These are phyloP conservation scores for Alternaria dauci DNA, from an alignment of 2,329 filamentous ascomycete species.

Conservation along the genomic window DNA sequence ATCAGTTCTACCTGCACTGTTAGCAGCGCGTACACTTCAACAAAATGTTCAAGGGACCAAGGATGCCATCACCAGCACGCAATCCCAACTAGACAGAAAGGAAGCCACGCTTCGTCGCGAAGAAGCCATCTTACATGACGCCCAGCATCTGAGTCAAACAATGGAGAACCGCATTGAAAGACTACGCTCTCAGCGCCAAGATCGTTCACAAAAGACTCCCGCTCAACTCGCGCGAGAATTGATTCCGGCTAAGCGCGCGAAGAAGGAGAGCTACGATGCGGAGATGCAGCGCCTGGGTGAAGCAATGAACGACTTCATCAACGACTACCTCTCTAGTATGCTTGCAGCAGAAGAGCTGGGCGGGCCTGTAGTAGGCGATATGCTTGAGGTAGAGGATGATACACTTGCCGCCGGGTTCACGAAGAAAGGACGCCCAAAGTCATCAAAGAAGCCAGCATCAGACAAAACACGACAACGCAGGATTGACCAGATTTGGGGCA, in stretches of 20 bases:
- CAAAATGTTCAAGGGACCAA: slow-evolving; percentile 71
- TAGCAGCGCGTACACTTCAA: slow-evolving; percentile 74
- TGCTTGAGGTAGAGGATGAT: slow-evolving; percentile 69
- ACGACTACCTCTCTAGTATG: slow-evolving; percentile 74
- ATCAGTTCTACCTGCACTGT: slow-evolving; percentile 74
- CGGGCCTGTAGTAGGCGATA: slow-evolving; percentile 80
- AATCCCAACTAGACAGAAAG: slow-evolving; percentile 51
- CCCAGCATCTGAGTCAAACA: slow-evolving; percentile 56
- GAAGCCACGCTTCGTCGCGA: slow-evolving; percentile 55
- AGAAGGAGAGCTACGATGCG: slow-evolving; percentile 67
- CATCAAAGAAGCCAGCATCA: slow-evolving; percentile 48
- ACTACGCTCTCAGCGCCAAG: slow-evolving; percentile 66
- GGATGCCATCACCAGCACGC: slow-evolving; percentile 61
- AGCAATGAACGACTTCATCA: slow-evolving; percentile 74
- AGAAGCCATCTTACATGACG: slow-evolving; percentile 58
- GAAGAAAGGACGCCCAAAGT: slow-evolving; percentile 56
- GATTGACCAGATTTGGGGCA: slow-evolving; percentile 62
- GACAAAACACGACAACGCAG: slow-evolving; percentile 55
- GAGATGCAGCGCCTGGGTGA: slow-evolving; percentile 69
- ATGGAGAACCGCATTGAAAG: slow-evolving; percentile 66
- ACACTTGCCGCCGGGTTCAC: slow-evolving; percentile 63
- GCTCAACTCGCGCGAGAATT: slow-evolving; percentile 70
- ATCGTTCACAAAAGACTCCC: slow-evolving; percentile 65
- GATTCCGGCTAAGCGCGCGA: slow-evolving; percentile 66
- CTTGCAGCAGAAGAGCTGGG: slow-evolving; percentile 84